A percentile compares a stretch with the other conserved stretches of the same genome.
These are phyloP conservation scores for Hyphodiscus sp. DNA, from an alignment of 2,329 filamentous ascomycete species.

Conservation along the genomic window DNA sequence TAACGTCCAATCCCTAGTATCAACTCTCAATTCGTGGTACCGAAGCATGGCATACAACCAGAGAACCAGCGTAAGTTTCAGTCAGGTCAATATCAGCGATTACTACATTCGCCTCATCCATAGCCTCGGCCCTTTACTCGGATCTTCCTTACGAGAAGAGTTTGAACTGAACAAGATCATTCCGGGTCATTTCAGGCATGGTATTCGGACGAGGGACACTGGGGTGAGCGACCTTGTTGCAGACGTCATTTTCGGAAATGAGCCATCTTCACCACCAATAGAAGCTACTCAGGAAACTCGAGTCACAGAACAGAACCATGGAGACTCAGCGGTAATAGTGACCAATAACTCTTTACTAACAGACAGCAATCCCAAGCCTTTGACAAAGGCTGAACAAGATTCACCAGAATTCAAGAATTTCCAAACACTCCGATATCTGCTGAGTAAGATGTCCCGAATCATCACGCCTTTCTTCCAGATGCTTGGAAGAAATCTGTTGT, in stretches of 20 bases:
- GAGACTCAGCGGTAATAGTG: background rate
- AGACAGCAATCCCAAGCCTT: constrained; percentile 30
- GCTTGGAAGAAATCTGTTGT: constrained; percentile 73
- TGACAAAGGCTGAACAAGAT: constrained; percentile 38
- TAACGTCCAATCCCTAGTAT: constrained; percentile 68
- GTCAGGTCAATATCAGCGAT: constrained; percentile 75
- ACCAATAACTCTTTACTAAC: background rate
- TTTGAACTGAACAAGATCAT: constrained; percentile 67
- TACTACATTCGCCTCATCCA: constrained; percentile 70
- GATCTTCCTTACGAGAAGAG: constrained; percentile 79
- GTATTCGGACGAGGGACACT: constrained; percentile 19
- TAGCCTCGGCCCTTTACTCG: constrained; percentile 70
- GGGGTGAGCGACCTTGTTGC: constrained; percentile 15
- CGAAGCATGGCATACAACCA: constrained; percentile 51
- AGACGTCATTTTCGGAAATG: constrained; percentile 9
- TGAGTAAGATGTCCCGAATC: constrained; percentile 71
- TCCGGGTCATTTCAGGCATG: constrained; percentile 55
- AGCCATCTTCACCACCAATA: constrained; percentile 8
- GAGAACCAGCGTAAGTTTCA: constrained; percentile 55
- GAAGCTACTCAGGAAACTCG: constrained; percentile 3
- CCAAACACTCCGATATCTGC: constrained; percentile 65
- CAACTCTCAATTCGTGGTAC: constrained; percentile 69
- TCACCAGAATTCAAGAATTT: constrained; percentile 62
- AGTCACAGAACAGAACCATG: background rate
- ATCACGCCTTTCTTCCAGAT: constrained; percentile 83